Percentiles rank a stretch among this genome's conserved stretches.
phyloP scores from a whole-genome alignment of 768 basidiomycete species.

The Inosperma sp. region DNA sequence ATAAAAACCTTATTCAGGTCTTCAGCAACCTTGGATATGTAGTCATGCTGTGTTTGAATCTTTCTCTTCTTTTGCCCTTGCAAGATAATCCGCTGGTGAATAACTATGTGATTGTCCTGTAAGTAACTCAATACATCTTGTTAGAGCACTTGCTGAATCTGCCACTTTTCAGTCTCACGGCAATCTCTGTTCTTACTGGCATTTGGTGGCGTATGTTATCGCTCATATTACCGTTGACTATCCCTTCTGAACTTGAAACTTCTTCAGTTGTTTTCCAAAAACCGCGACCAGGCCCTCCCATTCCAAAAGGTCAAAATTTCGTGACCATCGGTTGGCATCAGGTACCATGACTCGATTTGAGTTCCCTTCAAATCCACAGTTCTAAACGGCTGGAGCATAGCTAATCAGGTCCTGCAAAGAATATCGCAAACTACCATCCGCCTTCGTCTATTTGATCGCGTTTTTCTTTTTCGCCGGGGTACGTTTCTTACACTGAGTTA shows the following conservation, averaged over 20 bases:
- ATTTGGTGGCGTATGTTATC: constrained; percentile 82
- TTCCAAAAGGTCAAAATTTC: constrained; percentile 74
- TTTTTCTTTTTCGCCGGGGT: constrained; percentile 77
- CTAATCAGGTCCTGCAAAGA: constrained; percentile 70
- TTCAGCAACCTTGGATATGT: constrained; percentile 77
- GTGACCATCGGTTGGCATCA: constrained; percentile 85
- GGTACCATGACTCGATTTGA: too few relatives aligned
- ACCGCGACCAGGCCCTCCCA: constrained; percentile 70
- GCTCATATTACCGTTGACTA: background rate
- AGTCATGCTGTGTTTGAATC: constrained; percentile 55
- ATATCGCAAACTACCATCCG: constrained; percentile 73
- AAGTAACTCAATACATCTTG: constrained; percentile 18
- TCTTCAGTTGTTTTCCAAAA: constrained; percentile 73
- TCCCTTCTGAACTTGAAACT: background rate
- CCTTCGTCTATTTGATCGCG: constrained; percentile 72
- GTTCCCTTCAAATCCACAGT: too few relatives aligned
- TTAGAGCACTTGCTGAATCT: background rate
- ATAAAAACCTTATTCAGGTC: constrained; percentile 37
- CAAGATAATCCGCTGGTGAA: constrained; percentile 55
- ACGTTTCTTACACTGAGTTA: constrained; percentile 23
- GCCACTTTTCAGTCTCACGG: constrained; percentile 46
- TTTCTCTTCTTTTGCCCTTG: constrained; percentile 66
- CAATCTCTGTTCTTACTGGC: constrained; percentile 72
- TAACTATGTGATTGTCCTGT: constrained; percentile 73
- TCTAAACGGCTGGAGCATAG: too few relatives aligned